These are phyloP conservation scores for Rhipidocladum racemiflorum DNA, from an alignment of 176 grass and related monocot genomes.

Conservation along the genomic window DNA sequence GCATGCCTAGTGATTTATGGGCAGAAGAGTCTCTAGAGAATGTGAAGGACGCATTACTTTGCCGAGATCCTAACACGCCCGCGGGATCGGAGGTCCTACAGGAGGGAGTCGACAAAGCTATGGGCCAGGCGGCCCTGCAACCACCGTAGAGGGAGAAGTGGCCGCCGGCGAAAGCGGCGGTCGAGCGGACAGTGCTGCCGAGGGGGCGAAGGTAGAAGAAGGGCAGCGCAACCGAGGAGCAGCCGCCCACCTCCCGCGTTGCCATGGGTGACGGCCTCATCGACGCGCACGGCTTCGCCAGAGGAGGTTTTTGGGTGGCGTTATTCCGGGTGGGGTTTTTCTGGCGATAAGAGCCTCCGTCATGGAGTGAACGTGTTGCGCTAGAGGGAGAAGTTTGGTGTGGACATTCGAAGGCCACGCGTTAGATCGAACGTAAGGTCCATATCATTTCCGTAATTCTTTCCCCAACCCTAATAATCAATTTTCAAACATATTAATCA, in stretches of 20 bases:
- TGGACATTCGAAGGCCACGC: too few species aligned
- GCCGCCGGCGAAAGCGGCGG: conserved; percentile 2
- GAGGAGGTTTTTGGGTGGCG: not conserved
- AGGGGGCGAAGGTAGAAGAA: too few species aligned
- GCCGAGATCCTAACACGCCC: conserved; percentile 42
- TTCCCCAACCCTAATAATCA: too few species aligned
- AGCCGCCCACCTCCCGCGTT: conserved; percentile 44
- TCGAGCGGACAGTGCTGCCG: conserved; percentile 18
- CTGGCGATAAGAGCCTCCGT: conserved; percentile 42
- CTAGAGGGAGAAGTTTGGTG: too few species aligned
- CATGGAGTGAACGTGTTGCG: too few species aligned
- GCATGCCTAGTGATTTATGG: not conserved
- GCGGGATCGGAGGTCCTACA: conserved; percentile 62
- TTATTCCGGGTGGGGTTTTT: conserved; percentile 4
- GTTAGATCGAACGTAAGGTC: too few species aligned
- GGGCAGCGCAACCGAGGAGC: too few species aligned
- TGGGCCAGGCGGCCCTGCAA: conserved; percentile 27
- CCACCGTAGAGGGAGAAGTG: conserved; percentile 14
- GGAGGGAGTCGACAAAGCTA: conserved; percentile 53
- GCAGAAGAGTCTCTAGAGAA: not conserved
- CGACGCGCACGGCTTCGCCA: not conserved
- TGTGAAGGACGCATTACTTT: conserved; percentile 42
- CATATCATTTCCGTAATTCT: too few species aligned
- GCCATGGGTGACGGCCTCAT: conserved; percentile 53
- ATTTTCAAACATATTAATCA: too few species aligned